These are phyloP conservation scores for Myxozyma nipponensis DNA, from an alignment of 805 yeast species.

Conservation along the genomic window DNA sequence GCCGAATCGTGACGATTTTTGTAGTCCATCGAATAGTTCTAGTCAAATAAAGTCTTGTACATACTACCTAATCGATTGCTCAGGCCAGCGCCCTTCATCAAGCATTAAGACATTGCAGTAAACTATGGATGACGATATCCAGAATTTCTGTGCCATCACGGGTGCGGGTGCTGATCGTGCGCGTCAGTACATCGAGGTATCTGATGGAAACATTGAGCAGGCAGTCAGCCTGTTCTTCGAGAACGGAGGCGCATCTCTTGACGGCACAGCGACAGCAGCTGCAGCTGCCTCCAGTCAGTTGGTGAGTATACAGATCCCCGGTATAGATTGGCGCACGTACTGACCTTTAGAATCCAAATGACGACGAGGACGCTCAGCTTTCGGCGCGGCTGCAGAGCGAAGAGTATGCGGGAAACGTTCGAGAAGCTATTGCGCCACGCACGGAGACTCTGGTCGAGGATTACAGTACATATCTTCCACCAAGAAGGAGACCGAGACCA, in stretches of 20 bases:
- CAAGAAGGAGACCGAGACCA: constrained; percentile 11
- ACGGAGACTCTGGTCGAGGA: constrained; percentile 71
- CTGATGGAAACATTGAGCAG: constrained; percentile 71
- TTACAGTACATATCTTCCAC: constrained; percentile 10
- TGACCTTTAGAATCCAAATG: too few relatives aligned
- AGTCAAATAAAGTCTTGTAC: too few relatives aligned
- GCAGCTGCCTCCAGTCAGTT: background rate
- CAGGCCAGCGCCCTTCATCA: too few relatives aligned
- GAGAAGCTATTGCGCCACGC: constrained; percentile 73
- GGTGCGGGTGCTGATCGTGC: constrained; percentile 69
- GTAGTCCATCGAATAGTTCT: too few relatives aligned
- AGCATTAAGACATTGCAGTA: too few relatives aligned
- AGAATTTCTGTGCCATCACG: constrained; percentile 80
- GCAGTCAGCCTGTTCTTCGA: constrained; percentile 86
- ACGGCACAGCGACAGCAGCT: constrained; percentile 7
- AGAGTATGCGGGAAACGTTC: constrained; percentile 44
- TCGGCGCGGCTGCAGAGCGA: constrained; percentile 33
- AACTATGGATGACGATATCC: constrained; percentile 46
- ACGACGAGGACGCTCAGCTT: constrained; percentile 32
- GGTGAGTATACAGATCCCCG: background rate
- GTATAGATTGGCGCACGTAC: too few relatives aligned
- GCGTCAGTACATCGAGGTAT: constrained; percentile 68
- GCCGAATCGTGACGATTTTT: too few relatives aligned
- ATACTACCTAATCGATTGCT: too few relatives aligned
- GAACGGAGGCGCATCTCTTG: constrained; percentile 39